Conservation (phyloP, 768 basidiomycete genomes). For the Tricholoma furcatifolium region DNA sequence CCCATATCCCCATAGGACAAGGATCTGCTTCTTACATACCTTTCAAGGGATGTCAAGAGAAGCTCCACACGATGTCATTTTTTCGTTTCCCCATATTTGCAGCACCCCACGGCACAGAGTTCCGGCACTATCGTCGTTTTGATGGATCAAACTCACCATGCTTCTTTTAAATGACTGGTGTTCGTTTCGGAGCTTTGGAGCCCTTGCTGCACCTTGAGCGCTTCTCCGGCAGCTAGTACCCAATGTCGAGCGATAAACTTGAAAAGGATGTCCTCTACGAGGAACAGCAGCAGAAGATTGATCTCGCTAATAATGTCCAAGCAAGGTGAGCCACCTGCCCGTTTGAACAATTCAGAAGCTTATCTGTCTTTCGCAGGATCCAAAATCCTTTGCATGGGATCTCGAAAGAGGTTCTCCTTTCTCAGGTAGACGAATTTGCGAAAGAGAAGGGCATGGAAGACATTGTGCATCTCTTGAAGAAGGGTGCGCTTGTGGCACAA, state of each 20-base stretch:
- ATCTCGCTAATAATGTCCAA: slow-evolving; percentile 40
- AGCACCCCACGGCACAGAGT: background rate
- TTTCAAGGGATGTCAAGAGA: background rate
- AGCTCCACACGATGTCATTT: background rate
- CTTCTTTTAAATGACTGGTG: slow-evolving; percentile 8
- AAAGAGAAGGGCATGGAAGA: slow-evolving; percentile 46
- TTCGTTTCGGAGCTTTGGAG: background rate
- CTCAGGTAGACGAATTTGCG: slow-evolving; percentile 62
- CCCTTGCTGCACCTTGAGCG: slow-evolving; percentile 10
- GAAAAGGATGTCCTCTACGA: slow-evolving; percentile 15
- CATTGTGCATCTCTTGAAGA: slow-evolving; percentile 48
- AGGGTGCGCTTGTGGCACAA: slow-evolving; percentile 76
- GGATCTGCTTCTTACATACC: background rate
- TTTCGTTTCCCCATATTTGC: background rate
- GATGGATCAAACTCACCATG: slow-evolving; percentile 6
- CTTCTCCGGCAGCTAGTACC: slow-evolving; percentile 10
- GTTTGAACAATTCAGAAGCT: background rate
- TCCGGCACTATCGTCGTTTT: slow-evolving; percentile 10
- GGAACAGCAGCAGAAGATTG: slow-evolving; percentile 23
- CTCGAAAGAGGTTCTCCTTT: slow-evolving; percentile 55
- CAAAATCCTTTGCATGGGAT: slow-evolving; percentile 54
- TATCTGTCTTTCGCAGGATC: slow-evolving; percentile 26
- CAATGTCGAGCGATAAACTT: slow-evolving; percentile 27
- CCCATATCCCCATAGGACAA: background rate
- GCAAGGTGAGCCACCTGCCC: slow-evolving; percentile 30